Base-by-base conservation (phyloP, 2,329 filamentous ascomycete genomes). In the Talaromyces islandicus region DNA sequence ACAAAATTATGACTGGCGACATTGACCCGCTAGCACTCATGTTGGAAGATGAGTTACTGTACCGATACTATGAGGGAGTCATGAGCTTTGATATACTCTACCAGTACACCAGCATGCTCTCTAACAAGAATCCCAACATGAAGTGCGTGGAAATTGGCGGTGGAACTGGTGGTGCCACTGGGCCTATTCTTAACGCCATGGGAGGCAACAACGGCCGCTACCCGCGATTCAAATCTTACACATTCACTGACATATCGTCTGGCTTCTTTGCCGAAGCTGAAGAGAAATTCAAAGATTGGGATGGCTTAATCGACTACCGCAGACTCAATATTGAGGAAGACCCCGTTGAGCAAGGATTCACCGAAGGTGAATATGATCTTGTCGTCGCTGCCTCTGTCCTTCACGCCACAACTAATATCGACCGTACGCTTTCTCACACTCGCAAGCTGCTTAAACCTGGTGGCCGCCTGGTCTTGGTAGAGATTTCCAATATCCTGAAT, bases 381-480 rank as follows among this genome's bases (percentile, higher is more conserved):
- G 64, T 75, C 11, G 63, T 75, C 30, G 73, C 73, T 1, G 65
- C 68, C 1, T 70, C 73, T 61, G 72, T 74, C 10, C 63, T 75
- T 12, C 71, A 75, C 46, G 73, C 72, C 0, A 74, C 72, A 1
- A 51, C 35, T 9, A 52, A 24, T 9, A 55, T 73, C 2, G 60
- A 65, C 4, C 59, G 62, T 19, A 67, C 67, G 0, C 19, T 72
- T 24, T n/a, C 10, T 0, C 66, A 74, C 60, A 62, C 72, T 0
- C 64, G 65, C 4, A 62, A 62, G 12, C 63, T 75, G 3, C 63
- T 75, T 1, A 62, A 63, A 27, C 76, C 80, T 0, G 78, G 75
- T 1, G 81, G 81, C 0, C 73, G 77, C 38, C 66, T 84, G 0
- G 48, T 83, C 0, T 50, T 81, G 0, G 58, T 77, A 3, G 81